phyloP scores from a whole-genome alignment of 306 rosid genomes.

The Castanospermum australe region DNA sequence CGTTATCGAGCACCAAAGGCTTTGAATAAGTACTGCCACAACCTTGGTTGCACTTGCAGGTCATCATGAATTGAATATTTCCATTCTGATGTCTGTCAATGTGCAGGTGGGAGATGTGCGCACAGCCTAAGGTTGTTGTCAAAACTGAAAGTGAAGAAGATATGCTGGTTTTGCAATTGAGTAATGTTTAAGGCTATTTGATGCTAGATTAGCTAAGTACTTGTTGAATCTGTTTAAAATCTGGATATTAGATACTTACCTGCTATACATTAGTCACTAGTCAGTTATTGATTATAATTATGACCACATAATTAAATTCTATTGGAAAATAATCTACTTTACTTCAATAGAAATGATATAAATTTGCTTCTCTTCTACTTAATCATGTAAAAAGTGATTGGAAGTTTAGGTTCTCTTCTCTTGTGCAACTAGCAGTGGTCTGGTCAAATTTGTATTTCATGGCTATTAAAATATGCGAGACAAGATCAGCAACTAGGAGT shows the following conservation, averaged over 20 bases:
- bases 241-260: background rate
- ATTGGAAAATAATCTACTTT: background rate
- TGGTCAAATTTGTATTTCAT: background rate
- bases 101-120: slow-evolving; percentile 96
- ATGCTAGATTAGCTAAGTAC: background rate
- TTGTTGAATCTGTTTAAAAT: background rate
- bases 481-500: background rate
- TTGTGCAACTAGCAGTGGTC: background rate
- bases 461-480: background rate
- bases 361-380: background rate
- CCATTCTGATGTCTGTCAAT: slow-evolving; percentile 20
- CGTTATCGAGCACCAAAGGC: slow-evolving; percentile 82
- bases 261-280: background rate
- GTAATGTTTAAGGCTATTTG: slow-evolving; percentile 6
- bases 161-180: slow-evolving; percentile 84
- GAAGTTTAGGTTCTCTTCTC: background rate
- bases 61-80: background rate
- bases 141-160: slow-evolving; percentile 93
- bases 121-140: slow-evolving; percentile 93
- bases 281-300: background rate
- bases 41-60: background rate
- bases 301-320: background rate
- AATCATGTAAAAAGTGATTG: background rate
- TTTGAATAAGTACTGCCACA: slow-evolving; percentile 55
- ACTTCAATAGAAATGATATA: background rate